A percentile compares a stretch with the other conserved stretches of the same genome.
Conservation (phyloP, 2,329 filamentous ascomycete species). For the Emmonsiellopsis sp. region DNA sequence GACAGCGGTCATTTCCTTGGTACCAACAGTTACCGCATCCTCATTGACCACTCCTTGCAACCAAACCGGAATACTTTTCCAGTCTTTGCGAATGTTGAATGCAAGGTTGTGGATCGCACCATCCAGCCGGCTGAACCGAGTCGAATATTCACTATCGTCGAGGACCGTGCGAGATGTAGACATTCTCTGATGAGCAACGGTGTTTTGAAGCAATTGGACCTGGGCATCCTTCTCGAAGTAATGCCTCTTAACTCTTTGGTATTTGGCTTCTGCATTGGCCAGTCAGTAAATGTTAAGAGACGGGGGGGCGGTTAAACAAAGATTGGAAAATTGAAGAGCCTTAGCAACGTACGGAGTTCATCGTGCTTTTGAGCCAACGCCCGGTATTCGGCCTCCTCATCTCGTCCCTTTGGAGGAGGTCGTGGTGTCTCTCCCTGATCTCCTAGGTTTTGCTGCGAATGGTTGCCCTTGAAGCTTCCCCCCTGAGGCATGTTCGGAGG, state of each 20-base stretch:
- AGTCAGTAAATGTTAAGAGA: conserved; percentile 4
- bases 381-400: conserved; percentile 38
- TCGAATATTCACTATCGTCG: conserved; percentile 89
- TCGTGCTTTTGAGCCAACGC: conserved; percentile 36
- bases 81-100: conserved; percentile 94
- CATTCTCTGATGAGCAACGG: conserved; percentile 90
- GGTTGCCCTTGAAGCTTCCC: conserved; percentile 19
- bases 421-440: conserved; percentile 43
- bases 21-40: conserved; percentile 76
- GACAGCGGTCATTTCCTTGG: conserved; percentile 95
- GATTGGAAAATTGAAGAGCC: not conserved
- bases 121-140: conserved; percentile 81
- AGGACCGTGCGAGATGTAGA: conserved; percentile 89
- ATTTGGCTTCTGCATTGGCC: conserved; percentile 64
- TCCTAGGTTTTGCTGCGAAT: conserved; percentile 20
- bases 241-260: conserved; percentile 94
- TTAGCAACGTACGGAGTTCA: conserved; percentile 34
- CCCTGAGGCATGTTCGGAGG: conserved; percentile 16
- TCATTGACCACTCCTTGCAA: conserved; percentile 70
- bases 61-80: conserved; percentile 74
- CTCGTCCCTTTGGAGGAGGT: conserved; percentile 27
- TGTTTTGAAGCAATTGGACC: conserved; percentile 91
- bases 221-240: conserved; percentile 90
- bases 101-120: conserved; percentile 90
- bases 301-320: not conserved